Percentiles rank a stretch among this genome's conserved stretches.
These are phyloP conservation scores for Stephania cephalantha DNA, from an alignment of 164 flowering plant genomes.

Conservation along the genomic window DNA sequence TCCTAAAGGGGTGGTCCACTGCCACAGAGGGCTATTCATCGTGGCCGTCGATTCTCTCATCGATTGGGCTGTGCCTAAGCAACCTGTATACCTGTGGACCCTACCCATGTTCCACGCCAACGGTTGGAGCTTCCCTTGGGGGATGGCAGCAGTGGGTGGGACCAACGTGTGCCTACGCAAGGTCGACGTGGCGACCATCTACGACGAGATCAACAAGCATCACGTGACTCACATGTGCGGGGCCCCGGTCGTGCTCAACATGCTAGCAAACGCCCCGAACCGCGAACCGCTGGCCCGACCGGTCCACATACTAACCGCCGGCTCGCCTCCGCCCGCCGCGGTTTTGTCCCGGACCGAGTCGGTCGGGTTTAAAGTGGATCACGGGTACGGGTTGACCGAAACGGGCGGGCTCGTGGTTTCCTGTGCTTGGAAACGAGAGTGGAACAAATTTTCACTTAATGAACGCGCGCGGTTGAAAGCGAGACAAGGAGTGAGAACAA, in stretches of 20 bases:
- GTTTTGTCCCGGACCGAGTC: constrained; percentile 33
- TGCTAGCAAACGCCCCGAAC: constrained; percentile 30
- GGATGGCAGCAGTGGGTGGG: constrained; percentile 49
- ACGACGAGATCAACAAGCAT: constrained; percentile 17
- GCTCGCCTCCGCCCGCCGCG: constrained; percentile 49
- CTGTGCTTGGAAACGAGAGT: constrained; percentile 45
- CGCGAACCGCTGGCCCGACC: constrained; percentile 17
- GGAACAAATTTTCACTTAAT: constrained; percentile 37
- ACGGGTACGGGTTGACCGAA: constrained; percentile 54
- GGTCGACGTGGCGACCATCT: constrained; percentile 28
- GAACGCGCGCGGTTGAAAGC: constrained; percentile 43
- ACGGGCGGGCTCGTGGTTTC: constrained; percentile 33
- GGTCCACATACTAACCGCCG: constrained; percentile 42
- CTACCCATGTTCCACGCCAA: constrained; percentile 58
- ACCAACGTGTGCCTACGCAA: constrained; percentile 46
- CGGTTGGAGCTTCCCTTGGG: constrained; percentile 56
- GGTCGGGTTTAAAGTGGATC: constrained; percentile 39
- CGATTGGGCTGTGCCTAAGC: constrained; percentile 32
- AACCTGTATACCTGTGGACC: constrained; percentile 45
- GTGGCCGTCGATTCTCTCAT: constrained; percentile 26
- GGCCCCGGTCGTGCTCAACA: constrained; percentile 55
- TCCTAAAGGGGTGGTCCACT: constrained; percentile 52
- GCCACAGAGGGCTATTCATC: constrained; percentile 39
- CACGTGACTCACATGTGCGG: constrained; percentile 50
- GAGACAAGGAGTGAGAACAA: constrained; percentile 38